These are phyloP conservation scores for Cryptosporidium parvum DNA, from an alignment of 169 alveolate genomes.

Conservation along the genomic window DNA sequence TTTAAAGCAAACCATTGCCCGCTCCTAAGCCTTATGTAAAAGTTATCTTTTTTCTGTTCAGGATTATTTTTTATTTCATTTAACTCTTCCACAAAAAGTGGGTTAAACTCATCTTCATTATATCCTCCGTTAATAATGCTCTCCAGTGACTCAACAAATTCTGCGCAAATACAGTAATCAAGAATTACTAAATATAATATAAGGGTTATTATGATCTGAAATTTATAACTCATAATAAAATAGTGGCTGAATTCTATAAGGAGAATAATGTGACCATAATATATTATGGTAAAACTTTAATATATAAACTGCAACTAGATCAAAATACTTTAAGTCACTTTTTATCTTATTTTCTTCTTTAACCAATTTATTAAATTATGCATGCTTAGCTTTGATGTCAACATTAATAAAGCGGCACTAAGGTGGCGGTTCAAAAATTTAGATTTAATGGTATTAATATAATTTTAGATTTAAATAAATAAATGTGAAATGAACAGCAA, in stretches of 20 bases:
- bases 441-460: conserved; percentile 17
- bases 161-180: conserved; percentile 15
- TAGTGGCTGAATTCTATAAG: neutral
- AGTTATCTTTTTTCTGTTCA: conserved; percentile 20
- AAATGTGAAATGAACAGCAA: conserved; percentile 4
- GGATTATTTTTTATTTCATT: conserved; percentile 27
- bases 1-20: conserved; percentile 70
- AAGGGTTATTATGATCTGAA: neutral
- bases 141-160: conserved; percentile 13
- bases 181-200: neutral
- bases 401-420: conserved; percentile 27
- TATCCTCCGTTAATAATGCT: conserved; percentile 15
- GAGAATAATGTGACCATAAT: neutral
- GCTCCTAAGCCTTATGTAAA: conserved; percentile 36
- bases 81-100: conserved; percentile 47
- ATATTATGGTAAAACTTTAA: neutral
- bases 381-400: conserved; percentile 11
- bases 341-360: neutral
- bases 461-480: conserved; percentile 14
- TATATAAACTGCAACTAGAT: neutral
- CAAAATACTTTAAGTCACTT: neutral
- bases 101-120: conserved; percentile 51
- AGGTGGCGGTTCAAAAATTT: conserved; percentile 47
- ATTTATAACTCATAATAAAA: conserved; percentile 8
- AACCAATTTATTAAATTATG: neutral